These are phyloP conservation scores for Yarrowia sp. DNA, from an alignment of 805 yeast genomes.

Conservation along the genomic window DNA sequence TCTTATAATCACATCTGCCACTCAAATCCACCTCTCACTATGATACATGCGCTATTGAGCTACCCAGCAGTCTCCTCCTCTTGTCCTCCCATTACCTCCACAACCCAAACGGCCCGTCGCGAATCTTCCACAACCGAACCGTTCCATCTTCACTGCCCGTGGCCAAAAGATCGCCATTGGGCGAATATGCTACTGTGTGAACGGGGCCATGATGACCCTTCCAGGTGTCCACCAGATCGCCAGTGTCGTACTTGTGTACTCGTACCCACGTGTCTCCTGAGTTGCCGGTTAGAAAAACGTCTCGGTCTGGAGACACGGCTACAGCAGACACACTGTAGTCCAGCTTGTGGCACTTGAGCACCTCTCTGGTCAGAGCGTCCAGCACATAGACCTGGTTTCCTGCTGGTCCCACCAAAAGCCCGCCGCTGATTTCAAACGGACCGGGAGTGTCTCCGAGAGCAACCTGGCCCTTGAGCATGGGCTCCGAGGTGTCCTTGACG, in stretches of 20 bases:
- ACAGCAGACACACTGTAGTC: constrained; percentile 35
- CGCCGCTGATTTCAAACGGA: constrained; percentile 25
- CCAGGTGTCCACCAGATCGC: constrained; percentile 81
- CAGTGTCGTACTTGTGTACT: constrained; percentile 50
- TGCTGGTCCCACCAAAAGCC: constrained; percentile 33
- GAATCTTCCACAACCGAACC: constrained; percentile 84
- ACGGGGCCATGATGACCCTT: constrained; percentile 97
- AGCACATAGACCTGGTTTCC: constrained; percentile 31
- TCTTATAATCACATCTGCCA: not conserved
- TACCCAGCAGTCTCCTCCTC: not conserved
- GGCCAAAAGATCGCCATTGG: constrained; percentile 68
- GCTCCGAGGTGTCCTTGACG: constrained; percentile 27
- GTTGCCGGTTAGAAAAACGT: constrained; percentile 34
- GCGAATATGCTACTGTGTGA: constrained; percentile 83
- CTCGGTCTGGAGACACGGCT: constrained; percentile 29
- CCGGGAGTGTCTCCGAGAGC: constrained; percentile 13
- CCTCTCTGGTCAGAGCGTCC: constrained; percentile 28
- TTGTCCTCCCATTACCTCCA: constrained; percentile 30
- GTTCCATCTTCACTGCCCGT: constrained; percentile 98
- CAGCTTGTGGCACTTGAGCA: constrained; percentile 29
- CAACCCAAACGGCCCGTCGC: constrained; percentile 35
- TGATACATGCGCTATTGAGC: constrained; percentile 3
- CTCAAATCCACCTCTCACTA: not conserved
- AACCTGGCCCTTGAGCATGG: constrained; percentile 18
- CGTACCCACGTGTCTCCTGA: constrained; percentile 37